Evolutionary conservation across 2,329 filamentous ascomycete species (phyloP), one percentile per base, ranked within the genome.

Genomic region (Botrytis galanthina): DNA sequence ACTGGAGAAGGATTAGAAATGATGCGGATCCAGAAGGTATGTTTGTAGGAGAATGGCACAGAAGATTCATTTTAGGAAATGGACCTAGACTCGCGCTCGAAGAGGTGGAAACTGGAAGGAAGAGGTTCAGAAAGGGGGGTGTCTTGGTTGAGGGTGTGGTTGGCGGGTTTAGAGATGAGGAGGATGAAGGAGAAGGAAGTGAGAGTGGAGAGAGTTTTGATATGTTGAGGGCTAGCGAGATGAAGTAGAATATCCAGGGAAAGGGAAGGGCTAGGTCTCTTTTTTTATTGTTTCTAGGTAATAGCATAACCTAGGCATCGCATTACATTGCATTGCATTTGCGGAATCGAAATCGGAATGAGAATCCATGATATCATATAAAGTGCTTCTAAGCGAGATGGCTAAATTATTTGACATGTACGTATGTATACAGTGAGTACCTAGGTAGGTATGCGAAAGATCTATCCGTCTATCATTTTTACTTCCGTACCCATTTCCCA

Each of bases 11-110:
- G 42, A 86, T 97, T 10, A 87, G 94, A 71, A 86, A 91, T 74
- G 86, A 89, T 70, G 90, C 89, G 48, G 94, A 97, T 80, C 91
- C 92, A 0, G 89, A 94, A 75, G 94, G 94, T 73, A 91, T 97
- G 88, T 97, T 97, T 82, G 86, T 95, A 22, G 95, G 95, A 3
- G 91, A 94, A 67, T 99, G 95, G 95, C 94, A 98, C 82, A 87
- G 92, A 42, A 87, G 91, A 70, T 89, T 89, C 78, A 84, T 97
- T 18, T 82, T 88, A 64, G 81, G 85, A 1, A 74, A 79, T 61
- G 77, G 77, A 10, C 73, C 74, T 35, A 74, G 73, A 54, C 70
- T 80, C 18, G 74, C 76, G 4, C 67, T 81, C 20, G 80, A 81
- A 68, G 80, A 81, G 66, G 72, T 71, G 7, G 80, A 80, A 62